Percentiles rank a stretch among this genome's conserved stretches.
These are phyloP conservation scores for Asterophora parasitica DNA, from an alignment of 768 basidiomycete species.

Conservation along the genomic window DNA sequence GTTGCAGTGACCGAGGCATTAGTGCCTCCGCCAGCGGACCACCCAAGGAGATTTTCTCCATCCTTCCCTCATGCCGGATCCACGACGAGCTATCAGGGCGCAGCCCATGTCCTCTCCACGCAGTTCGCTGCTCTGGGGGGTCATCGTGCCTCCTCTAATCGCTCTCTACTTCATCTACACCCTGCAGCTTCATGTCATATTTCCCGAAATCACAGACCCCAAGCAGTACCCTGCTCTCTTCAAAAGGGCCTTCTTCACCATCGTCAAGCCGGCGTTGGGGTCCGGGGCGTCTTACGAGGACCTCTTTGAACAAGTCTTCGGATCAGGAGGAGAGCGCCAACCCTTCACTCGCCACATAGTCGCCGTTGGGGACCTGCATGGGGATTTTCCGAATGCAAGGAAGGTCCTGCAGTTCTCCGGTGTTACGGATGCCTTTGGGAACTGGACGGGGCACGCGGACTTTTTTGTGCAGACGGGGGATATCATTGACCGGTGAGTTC, in stretches of 20 bases:
- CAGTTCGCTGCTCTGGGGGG: constrained; percentile 9
- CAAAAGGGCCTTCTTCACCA: constrained; percentile 5
- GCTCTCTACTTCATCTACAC: constrained; percentile 18
- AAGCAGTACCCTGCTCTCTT: constrained; percentile 3
- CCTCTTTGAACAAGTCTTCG: not conserved
- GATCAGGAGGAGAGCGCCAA: constrained; percentile 4
- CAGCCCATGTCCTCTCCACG: not conserved
- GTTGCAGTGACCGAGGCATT: too few relatives aligned
- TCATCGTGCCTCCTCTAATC: constrained; percentile 13
- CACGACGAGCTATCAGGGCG: too few relatives aligned
- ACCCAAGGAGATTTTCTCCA: too few relatives aligned
- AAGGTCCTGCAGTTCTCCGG: constrained; percentile 76
- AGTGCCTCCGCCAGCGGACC: too few relatives aligned
- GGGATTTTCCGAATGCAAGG: constrained; percentile 76
- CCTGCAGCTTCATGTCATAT: constrained; percentile 17
- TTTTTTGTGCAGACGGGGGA: constrained; percentile 95
- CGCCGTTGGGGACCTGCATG: constrained; percentile 91
- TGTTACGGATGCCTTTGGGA: constrained; percentile 64
- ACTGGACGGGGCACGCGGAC: constrained; percentile 82
- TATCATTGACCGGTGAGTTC: constrained; percentile 79
- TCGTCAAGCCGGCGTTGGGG: constrained; percentile 14
- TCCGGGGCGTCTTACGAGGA: constrained; percentile 4
- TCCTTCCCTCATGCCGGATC: too few relatives aligned
- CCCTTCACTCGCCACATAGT: constrained; percentile 59
- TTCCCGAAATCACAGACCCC: constrained; percentile 13